Evolutionary conservation across 2,329 filamentous ascomycete genomes (phyloP), one percentile per base, ranked within the genome.

Genomic region (Diplodia seriata): DNA sequence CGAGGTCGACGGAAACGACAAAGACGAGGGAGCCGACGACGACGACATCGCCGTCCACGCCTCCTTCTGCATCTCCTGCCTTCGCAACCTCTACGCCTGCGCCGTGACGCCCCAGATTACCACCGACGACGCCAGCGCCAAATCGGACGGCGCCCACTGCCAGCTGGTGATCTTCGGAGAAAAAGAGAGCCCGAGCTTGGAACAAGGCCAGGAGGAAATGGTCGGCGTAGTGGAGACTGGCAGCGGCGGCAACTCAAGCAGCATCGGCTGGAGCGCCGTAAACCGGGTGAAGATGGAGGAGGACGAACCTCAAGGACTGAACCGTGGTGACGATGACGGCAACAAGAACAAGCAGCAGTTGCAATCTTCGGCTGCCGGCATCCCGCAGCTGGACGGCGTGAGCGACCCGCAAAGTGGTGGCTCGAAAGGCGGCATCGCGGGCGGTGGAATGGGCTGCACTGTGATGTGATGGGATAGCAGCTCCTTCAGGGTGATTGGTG

Each of bases 31-130:
- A 9, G 36, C 9, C 54, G 31, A n/a, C 33, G 3, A n/a, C 33
- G 3, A 6, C 54, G 2, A 33, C 1, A 4, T 14, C 12, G 29
- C 20, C 14, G 57, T 62, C 26, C 40, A 62, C 40, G 20, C 36
- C 26, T 49, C 57, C 57, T 14, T 62, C 57, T 62, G 57, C 57
- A 50, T 62, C 40, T 15, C 38, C 57, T 62, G 57, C 57, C 40
- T 62, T 11, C 57, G 57, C 18, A 29, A 50, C 57, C 57, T 62
- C 57, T 49, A 50, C 57, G 57, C 18, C 57, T 4, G 40, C 57
- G 18, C 40, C 26, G 57, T 33, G 1, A 29, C 26, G 11, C 54
- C 54, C 33, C 11, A 26, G 1, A 14, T 6, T 11, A 23, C 18
- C 33, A 31, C 54, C 31, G 31, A n/a, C 31, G 31, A 3, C 31